Evolutionary conservation across 768 basidiomycete species (phyloP), one percentile per base, ranked within the genome.

Genomic region (Psilocybe tampanensis): DNA sequence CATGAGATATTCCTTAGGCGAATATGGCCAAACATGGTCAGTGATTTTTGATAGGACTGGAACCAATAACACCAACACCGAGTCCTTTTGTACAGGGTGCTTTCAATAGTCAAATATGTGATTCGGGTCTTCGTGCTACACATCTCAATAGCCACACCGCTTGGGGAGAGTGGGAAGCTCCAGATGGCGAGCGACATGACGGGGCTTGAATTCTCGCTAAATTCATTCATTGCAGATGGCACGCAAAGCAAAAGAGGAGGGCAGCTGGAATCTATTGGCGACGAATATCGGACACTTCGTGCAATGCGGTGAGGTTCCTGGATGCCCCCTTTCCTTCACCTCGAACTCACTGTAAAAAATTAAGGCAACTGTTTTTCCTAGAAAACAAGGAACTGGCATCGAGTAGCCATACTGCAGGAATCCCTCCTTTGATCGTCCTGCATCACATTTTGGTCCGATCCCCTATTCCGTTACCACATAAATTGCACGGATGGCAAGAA

Each of bases 121-220:
- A 88, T 98, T 45, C 83, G 84, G 60, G 90, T 86, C 2, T 99
- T 98, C 71, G 86, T 99, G 9, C 72, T 98, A 34, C 95, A 99
- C 65, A 88, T 91, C n/a, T 96, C 94, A 22, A 94, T 98, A 55
- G 92, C 89, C 8, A 86, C 87, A 63, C 95, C 95, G 0, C 79
- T 98, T 4, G 90, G 94, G 5, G 97, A 99, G 75, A 83, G 84
- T 56, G 95, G 95, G 13, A 98, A 97, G 69, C 82, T 99, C 22
- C 95, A 96, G 73, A 79, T 98, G 60, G 93, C 94, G 55, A 91
- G 87, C 45, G 96, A 99, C 70, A 96, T 98, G 94, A 91, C 95
- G 0, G 92, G 94, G 69, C 80, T 98, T 58, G 97, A 99, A 74
- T 97, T 98, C 69, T 87, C 92, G 0, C 70, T 99, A 53, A 90